phyloP scores from a whole-genome alignment of 495 filamentous ascomycete species.

The Trypethelium eluteriae region DNA sequence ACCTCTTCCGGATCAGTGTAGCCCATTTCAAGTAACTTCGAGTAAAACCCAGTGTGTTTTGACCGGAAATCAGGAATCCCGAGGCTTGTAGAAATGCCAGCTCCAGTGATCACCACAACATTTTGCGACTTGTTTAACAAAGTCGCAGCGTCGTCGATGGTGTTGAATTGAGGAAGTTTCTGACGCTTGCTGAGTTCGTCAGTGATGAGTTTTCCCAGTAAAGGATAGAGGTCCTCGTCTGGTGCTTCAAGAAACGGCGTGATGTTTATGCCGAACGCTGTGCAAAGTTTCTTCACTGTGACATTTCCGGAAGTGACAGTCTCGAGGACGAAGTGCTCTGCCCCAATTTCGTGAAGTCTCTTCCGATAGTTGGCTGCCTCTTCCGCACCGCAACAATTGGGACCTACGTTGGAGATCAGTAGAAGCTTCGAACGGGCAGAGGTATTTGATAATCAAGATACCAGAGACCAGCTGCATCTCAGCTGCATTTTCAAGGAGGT shows the following conservation, averaged over 20 bases:
- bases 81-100: slow-evolving; percentile 68
- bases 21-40: slow-evolving; percentile 66
- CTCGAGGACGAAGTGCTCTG: slow-evolving; percentile 63
- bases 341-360: slow-evolving; percentile 65
- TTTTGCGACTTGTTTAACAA: slow-evolving; percentile 68
- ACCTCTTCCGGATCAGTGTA: slow-evolving; percentile 87
- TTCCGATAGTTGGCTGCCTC: slow-evolving; percentile 62
- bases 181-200: slow-evolving; percentile 75
- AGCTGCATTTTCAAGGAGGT: slow-evolving; percentile 18
- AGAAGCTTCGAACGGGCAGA: too few species aligned
- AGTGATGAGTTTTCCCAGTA: slow-evolving; percentile 68
- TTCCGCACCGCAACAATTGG: slow-evolving; percentile 61
- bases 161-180: slow-evolving; percentile 76
- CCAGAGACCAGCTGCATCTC: slow-evolving; percentile 15
- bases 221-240: slow-evolving; percentile 64
- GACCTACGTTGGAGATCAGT: slow-evolving; percentile 5
- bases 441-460: neutral
- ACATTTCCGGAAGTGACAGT: slow-evolving; percentile 61
- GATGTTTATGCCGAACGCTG: slow-evolving; percentile 71
- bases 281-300: slow-evolving; percentile 75
- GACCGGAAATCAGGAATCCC: slow-evolving; percentile 64
- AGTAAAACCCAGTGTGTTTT: slow-evolving; percentile 67
- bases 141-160: slow-evolving; percentile 75
- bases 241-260: slow-evolving; percentile 50
- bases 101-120: slow-evolving; percentile 89